Percentiles rank a stretch among this genome's conserved stretches.
Conservation (phyloP, 495 filamentous ascomycete species). For the Evansstolkia leycettana region DNA sequence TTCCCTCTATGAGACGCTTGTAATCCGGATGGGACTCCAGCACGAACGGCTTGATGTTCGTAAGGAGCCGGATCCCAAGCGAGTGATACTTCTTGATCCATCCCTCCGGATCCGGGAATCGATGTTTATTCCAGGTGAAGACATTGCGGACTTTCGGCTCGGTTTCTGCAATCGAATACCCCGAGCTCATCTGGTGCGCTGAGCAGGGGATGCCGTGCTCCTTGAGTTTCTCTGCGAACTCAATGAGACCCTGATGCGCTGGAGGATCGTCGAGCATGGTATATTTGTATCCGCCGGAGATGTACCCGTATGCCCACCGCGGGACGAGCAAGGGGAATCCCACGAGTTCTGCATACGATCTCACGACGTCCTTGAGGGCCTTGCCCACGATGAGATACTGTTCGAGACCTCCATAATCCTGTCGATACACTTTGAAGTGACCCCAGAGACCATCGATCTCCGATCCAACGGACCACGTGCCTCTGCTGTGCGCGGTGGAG, state of each 20-base stretch:
- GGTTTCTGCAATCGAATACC: constrained; percentile 54
- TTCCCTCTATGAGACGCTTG: constrained; percentile 34
- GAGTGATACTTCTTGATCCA: constrained; percentile 48
- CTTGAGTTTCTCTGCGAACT: constrained; percentile 47
- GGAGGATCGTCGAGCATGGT: constrained; percentile 49
- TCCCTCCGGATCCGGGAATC: constrained; percentile 51
- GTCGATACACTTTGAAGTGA: constrained; percentile 56
- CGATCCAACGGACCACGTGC: constrained; percentile 52
- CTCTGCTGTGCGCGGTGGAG: constrained; percentile 49
- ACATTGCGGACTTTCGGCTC: constrained; percentile 57
- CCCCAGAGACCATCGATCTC: constrained; percentile 63
- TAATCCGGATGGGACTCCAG: constrained; percentile 53
- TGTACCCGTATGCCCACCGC: constrained; percentile 56
- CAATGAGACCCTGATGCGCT: constrained; percentile 43
- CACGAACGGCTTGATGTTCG: constrained; percentile 63
- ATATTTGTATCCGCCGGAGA: constrained; percentile 60
- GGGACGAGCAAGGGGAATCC: constrained; percentile 53
- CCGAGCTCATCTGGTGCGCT: constrained; percentile 58
- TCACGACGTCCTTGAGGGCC: constrained; percentile 50
- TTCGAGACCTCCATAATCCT: constrained; percentile 57
- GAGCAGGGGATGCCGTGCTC: constrained; percentile 57
- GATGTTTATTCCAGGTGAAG: constrained; percentile 56
- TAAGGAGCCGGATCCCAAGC: constrained; percentile 49
- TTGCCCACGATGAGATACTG: constrained; percentile 56
- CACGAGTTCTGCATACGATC: constrained; percentile 50